Conservation (phyloP, 169 alveolate genomes). For the Plasmodium coatneyi region DNA sequence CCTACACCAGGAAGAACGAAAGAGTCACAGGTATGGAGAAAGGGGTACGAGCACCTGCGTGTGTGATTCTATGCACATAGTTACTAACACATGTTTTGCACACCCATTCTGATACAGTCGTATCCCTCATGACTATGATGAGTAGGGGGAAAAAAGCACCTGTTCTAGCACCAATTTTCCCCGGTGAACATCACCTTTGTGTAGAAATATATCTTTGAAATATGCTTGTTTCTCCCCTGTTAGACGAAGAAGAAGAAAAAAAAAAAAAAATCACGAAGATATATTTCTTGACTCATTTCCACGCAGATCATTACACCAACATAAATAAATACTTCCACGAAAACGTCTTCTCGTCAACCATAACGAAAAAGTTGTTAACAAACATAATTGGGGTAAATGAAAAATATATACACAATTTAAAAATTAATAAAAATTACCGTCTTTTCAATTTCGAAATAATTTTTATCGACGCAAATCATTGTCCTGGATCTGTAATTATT, state of each 20-base stretch:
- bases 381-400: slow-evolving; percentile 65
- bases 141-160: background rate
- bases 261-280: slow-evolving; percentile 26
- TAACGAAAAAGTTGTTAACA: slow-evolving; percentile 49
- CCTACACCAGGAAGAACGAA: slow-evolving; percentile 45
- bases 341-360: slow-evolving; percentile 34
- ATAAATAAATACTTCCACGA: slow-evolving; percentile 59
- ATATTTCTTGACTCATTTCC: slow-evolving; percentile 71
- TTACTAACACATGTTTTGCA: background rate
- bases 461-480: slow-evolving; percentile 74
- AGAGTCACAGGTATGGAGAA: background rate
- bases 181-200: background rate
- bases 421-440: slow-evolving; percentile 53
- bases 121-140: background rate
- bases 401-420: slow-evolving; percentile 69
- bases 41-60: background rate
- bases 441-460: slow-evolving; percentile 59
- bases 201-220: background rate
- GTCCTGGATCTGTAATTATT: slow-evolving; percentile 76
- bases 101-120: background rate
- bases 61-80: background rate
- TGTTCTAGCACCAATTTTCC: background rate
- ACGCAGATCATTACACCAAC: slow-evolving; percentile 71
- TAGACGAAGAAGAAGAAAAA: background rate
- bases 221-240: background rate